A percentile compares a stretch with the other conserved stretches of the same genome.
Conservation (phyloP, 179 eudicot species). For the Beta macrorhiza region DNA sequence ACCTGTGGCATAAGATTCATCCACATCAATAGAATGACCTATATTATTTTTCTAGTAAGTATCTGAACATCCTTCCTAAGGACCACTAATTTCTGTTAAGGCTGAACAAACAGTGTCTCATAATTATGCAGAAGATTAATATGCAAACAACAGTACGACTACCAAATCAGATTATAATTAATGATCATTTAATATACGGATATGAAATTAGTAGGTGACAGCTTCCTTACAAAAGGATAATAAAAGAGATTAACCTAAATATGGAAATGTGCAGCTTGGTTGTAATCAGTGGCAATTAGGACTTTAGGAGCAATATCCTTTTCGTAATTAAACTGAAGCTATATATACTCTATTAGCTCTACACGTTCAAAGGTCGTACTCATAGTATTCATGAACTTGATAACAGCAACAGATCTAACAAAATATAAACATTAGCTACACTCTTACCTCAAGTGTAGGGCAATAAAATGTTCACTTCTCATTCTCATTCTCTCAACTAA, state of each 20-base stretch:
- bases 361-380: not conserved
- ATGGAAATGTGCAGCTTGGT: conserved; percentile 5
- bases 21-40: not conserved
- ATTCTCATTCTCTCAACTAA: conserved; percentile 73
- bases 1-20: conserved; percentile 41
- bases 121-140: not conserved
- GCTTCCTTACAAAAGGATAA: not conserved
- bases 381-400: conserved; percentile 9
- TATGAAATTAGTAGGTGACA: not conserved
- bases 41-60: conserved; percentile 9
- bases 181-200: not conserved
- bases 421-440: not conserved
- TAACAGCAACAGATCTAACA: conserved; percentile 7
- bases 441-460: conserved; percentile 75
- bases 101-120: conserved; percentile 1
- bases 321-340: conserved; percentile 7
- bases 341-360: not conserved
- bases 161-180: not conserved
- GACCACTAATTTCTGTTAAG: not conserved
- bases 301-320: conserved; percentile 25
- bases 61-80: not conserved
- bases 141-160: not conserved
- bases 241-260: not conserved
- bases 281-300: conserved; percentile 1
- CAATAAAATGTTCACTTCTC: conserved; percentile 65